These are phyloP conservation scores for Harringtonia lauricola DNA, from an alignment of 2,329 filamentous ascomycete species.

Conservation along the genomic window DNA sequence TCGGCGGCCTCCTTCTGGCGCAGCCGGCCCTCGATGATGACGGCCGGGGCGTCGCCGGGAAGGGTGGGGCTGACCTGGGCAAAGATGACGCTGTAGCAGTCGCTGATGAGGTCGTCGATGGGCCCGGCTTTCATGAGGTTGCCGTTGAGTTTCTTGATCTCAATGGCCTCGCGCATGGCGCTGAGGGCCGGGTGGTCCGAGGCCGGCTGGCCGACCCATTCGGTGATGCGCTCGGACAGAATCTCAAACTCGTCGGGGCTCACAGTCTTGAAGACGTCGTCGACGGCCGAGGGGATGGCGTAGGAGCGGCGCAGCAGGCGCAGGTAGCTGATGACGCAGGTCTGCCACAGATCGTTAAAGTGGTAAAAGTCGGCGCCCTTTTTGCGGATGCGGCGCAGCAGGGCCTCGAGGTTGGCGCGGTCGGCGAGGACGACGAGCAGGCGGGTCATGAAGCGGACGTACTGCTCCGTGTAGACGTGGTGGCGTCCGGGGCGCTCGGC, in stretches of 20 bases:
- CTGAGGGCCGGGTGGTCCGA: conserved; percentile 32
- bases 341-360: conserved; percentile 49
- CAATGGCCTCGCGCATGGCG: conserved; percentile 46
- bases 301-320: conserved; percentile 39
- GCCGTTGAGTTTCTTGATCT: conserved; percentile 64
- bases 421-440: conserved; percentile 68
- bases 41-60: conserved; percentile 35
- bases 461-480: conserved; percentile 83
- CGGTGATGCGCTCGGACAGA: conserved; percentile 39
- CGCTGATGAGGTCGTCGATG: conserved; percentile 89
- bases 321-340: conserved; percentile 41
- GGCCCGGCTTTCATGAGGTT: conserved; percentile 74
- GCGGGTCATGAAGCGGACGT: conserved; percentile 70
- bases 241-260: conserved; percentile 47
- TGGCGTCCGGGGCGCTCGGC: conserved; percentile 74
- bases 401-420: conserved; percentile 61
- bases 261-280: conserved; percentile 45
- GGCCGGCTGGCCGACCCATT: conserved; percentile 36
- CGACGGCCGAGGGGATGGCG: conserved; percentile 31
- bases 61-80: conserved; percentile 52
- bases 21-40: conserved; percentile 30
- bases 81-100: conserved; percentile 75
- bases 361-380: conserved; percentile 67
- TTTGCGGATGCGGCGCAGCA: conserved; percentile 70
- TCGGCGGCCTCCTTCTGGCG: conserved; percentile 21